Evolutionary conservation across 1,284 basidiomycete species (phyloP).

Genomic region (Ceratobasidium sp.): DNA sequence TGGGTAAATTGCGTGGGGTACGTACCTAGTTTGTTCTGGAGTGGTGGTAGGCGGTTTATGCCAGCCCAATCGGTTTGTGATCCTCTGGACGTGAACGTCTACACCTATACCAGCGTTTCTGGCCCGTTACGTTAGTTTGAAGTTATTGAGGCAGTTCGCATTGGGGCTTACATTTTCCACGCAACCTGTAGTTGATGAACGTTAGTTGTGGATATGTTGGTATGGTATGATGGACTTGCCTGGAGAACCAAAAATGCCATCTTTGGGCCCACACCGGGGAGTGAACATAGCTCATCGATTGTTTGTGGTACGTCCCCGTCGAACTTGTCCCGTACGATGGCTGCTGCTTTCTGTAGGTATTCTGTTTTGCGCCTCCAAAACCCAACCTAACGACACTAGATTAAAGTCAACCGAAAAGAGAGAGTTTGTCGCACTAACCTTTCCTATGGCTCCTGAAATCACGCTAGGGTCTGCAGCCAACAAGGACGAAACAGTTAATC

Average conservation of each 20-base stretch:
- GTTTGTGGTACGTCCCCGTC: conserved; percentile 86
- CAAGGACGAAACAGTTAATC: conserved; percentile 78
- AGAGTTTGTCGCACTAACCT: conserved; percentile 55
- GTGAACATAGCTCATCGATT: conserved; percentile 82
- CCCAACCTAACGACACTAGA: conserved; percentile 60
- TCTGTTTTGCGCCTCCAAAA: conserved; percentile 91
- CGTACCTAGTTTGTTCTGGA: conserved; percentile 86
- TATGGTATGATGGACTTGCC: too few relatives aligned
- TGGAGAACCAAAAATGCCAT: conserved; percentile 91
- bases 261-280: conserved; percentile 91
- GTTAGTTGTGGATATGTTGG: not conserved
- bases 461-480: conserved; percentile 69
- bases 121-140: not conserved
- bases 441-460: conserved; percentile 84
- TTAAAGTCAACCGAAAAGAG: not conserved
- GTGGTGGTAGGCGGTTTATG: conserved; percentile 84
- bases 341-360: conserved; percentile 65
- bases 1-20: not conserved
- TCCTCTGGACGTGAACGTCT: conserved; percentile 94
- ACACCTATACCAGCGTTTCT: conserved; percentile 96
- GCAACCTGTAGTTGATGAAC: conserved; percentile 57
- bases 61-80: conserved; percentile 93
- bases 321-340: conserved; percentile 73
- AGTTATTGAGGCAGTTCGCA: not conserved
- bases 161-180: conserved; percentile 78